Evolutionary conservation across 257 asterid genomes (phyloP), one percentile per base, ranked within the genome.

Genomic region (Fraxinus pennsylvanica): DNA sequence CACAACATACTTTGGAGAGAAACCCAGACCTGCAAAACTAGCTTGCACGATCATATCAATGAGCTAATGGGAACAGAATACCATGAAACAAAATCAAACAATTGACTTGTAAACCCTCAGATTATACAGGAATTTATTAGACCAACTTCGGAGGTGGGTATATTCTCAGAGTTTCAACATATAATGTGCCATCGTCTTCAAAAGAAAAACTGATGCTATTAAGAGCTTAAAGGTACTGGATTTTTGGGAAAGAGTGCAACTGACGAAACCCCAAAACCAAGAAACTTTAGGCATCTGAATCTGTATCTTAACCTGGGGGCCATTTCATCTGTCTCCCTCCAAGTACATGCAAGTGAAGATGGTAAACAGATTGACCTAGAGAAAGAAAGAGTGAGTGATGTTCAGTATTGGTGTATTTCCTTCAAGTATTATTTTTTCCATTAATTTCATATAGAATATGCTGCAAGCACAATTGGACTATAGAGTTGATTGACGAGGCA

Each of bases 251-350:
- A 65, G 21, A 67, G 57, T 17, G 45, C 66, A 69, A 22, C 65
- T n/a, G 29, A 70, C 61, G 17, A 39, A 67, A 36, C 66, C 52
- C 61, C 36, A 36, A 27, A 73, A 7, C 43, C 3, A 73, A 68
- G 14, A 52, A 30, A 22, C 71, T 10, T 33, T 57, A 35, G 38
- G 13, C 76, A 41, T 36, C 66, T 43, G 35, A 57, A 9, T 78
- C 57, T 74, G 82, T 12, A 74, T 50, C 78, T 90, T 82, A 93
- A 73, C 99, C 99, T 45, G 99, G 90, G 7, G 99, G 99, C 99
- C 99, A 95, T 82, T 90, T 90, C 96, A 95, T 85, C 84, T 93
- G 98, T 83, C 99, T 91, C 68, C 94, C 97, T 3, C 97, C 99
- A 73, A 95, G 97, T 47, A 95, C 99, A 75, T 93, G 99, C 79